phyloP scores from a whole-genome alignment of 306 rosid genomes.

The Aeschynomene evenia region DNA sequence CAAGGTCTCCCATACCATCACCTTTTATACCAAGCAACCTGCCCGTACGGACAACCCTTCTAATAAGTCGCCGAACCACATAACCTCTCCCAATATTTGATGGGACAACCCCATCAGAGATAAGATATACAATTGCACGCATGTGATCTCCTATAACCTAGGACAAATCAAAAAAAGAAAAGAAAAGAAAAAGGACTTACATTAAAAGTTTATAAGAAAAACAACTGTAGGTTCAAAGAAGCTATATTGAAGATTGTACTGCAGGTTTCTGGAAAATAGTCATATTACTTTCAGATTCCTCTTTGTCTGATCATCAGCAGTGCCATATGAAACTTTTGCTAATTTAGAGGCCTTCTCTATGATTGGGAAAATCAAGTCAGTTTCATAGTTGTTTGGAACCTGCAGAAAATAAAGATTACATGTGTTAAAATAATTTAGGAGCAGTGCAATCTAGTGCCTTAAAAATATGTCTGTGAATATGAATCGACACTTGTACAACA shows the following conservation, averaged over 20 bases:
- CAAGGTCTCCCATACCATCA: slow-evolving; percentile 75
- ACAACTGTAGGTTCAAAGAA: slow-evolving; percentile 25
- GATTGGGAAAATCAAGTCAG: slow-evolving; percentile 93
- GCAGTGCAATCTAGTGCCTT: slow-evolving; percentile 17
- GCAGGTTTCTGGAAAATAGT: slow-evolving; percentile 21
- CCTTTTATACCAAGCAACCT: slow-evolving; percentile 92
- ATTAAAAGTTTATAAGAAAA: neutral
- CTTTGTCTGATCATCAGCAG: slow-evolving; percentile 67
- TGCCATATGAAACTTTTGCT: slow-evolving; percentile 67
- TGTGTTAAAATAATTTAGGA: slow-evolving; percentile 19
- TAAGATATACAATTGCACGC: slow-evolving; percentile 95
- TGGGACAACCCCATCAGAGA: slow-evolving; percentile 89
- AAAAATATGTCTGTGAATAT: neutral
- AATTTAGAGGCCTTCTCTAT: slow-evolving; percentile 70
- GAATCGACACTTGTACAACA: slow-evolving; percentile 15
- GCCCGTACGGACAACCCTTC: slow-evolving; percentile 93
- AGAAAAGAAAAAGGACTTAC: slow-evolving; percentile 6
- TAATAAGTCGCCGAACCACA: slow-evolving; percentile 85
- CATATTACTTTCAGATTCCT: slow-evolving; percentile 73
- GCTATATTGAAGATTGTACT: neutral
- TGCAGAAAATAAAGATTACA: slow-evolving; percentile 46
- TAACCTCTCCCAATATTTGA: slow-evolving; percentile 94
- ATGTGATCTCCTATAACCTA: slow-evolving; percentile 94
- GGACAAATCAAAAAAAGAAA: slow-evolving; percentile 1
- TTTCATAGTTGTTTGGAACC: slow-evolving; percentile 94